These are phyloP conservation scores for Vitis labrusca DNA, from an alignment of 164 flowering plant genomes.

Conservation along the genomic window DNA sequence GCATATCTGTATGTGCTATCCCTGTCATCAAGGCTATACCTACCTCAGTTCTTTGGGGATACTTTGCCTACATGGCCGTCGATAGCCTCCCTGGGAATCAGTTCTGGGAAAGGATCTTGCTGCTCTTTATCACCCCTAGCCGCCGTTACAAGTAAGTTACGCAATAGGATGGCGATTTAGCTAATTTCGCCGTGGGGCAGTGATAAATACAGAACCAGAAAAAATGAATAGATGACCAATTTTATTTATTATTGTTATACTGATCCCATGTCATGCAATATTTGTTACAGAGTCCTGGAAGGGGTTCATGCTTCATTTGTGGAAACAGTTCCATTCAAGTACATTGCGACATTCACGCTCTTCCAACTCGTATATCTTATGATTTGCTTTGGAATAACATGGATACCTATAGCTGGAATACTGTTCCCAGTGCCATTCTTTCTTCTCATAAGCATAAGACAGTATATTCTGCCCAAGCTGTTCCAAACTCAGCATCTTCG, in stretches of 20 bases:
- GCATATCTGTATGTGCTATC: conserved; percentile 30
- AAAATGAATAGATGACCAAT: no score
- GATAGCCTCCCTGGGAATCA: conserved; percentile 70
- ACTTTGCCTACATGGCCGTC: conserved; percentile 67
- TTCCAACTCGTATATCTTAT: conserved; percentile 58
- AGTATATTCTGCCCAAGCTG: conserved; percentile 67
- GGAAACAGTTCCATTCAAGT: conserved; percentile 61
- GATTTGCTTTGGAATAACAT: conserved; percentile 74
- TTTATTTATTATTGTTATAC: no score
- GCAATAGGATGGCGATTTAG: no score
- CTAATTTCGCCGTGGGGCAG: no score
- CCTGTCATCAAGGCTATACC: conserved; percentile 51
- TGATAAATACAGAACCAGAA: no score
- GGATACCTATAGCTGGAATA: conserved; percentile 90
- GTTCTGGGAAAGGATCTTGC: conserved; percentile 59
- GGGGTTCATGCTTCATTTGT: conserved; percentile 45
- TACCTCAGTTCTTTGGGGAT: conserved; percentile 69
- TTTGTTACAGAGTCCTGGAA: conserved; percentile 41
- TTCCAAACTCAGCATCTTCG: conserved; percentile 50
- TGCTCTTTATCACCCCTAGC: conserved; percentile 49
- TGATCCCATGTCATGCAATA: background rate
- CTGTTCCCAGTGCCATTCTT: conserved; percentile 86
- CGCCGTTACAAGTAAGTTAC: conserved; percentile 54
- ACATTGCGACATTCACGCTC: conserved; percentile 54
- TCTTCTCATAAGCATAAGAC: conserved; percentile 59